phyloP scores from a whole-genome alignment of 164 flowering plant species.

The Santalum album region DNA sequence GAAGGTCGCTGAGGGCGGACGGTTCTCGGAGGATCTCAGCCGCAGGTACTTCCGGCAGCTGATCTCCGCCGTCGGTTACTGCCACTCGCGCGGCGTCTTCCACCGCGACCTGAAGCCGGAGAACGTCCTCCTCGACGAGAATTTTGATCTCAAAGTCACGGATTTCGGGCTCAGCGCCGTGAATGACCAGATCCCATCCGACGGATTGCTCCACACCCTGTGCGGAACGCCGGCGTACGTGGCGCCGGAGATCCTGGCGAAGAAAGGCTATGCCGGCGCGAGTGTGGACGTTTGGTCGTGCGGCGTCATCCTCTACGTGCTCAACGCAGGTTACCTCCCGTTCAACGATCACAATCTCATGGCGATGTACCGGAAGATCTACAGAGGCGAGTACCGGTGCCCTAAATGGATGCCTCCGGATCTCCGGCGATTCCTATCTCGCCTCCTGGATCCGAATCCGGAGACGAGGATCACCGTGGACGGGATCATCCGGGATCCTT shows the following conservation, averaged over 20 bases:
- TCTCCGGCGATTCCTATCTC: constrained; percentile 26
- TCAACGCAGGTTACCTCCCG: constrained; percentile 59
- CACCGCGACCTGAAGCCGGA: constrained; percentile 72
- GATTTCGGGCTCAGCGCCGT: constrained; percentile 72
- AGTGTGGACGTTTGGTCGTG: constrained; percentile 69
- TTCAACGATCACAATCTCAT: constrained; percentile 56
- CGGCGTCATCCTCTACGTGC: constrained; percentile 50
- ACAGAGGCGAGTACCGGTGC: constrained; percentile 49
- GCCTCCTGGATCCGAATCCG: constrained; percentile 53
- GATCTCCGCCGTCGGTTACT: constrained; percentile 52
- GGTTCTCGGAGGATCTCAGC: constrained; percentile 45
- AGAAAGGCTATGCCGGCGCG: constrained; percentile 61
- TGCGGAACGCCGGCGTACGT: constrained; percentile 78
- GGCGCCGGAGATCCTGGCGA: constrained; percentile 60
- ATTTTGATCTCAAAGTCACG: constrained; percentile 44
- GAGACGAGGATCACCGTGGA: constrained; percentile 41
- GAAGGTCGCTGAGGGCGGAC: constrained; percentile 38
- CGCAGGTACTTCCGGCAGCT: constrained; percentile 62
- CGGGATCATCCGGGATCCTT: constrained; percentile 43
- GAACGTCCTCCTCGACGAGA: constrained; percentile 63
- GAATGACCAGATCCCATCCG: constrained; percentile 36
- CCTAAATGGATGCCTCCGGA: constrained; percentile 66
- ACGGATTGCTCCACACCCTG: constrained; percentile 31
- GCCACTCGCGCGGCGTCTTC: constrained; percentile 59
- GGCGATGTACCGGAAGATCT: constrained; percentile 60